These are phyloP conservation scores for Penicillium crustosum DNA, from an alignment of 2,329 filamentous ascomycete species.

Conservation along the genomic window DNA sequence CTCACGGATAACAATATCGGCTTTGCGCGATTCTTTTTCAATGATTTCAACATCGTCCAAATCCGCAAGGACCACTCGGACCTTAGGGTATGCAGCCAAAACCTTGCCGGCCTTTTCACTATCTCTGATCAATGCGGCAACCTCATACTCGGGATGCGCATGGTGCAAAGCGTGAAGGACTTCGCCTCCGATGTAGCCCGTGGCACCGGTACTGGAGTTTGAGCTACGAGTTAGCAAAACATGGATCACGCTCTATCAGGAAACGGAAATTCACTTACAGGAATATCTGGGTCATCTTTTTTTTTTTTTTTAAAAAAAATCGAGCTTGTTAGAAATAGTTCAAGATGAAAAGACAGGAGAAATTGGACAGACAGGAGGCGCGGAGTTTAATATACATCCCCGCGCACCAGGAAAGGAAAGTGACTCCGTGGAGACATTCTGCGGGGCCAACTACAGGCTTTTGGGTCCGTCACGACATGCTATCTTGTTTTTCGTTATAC, in stretches of 20 bases:
- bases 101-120: conserved; percentile 28
- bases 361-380: background rate
- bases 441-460: background rate
- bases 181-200: conserved; percentile 49
- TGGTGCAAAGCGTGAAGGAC: conserved; percentile 40
- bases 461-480: background rate
- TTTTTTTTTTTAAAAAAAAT: too few species aligned
- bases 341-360: background rate
- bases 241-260: background rate
- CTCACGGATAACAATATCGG: conserved; percentile 9
- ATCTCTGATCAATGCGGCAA: conserved; percentile 36
- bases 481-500: background rate
- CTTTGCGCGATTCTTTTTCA: conserved; percentile 6
- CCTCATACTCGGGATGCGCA: conserved; percentile 43
- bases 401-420: conserved; percentile 2
- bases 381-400: conserved; percentile 1
- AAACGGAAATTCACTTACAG: background rate
- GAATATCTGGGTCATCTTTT: conserved; percentile 2
- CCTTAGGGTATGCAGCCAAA: conserved; percentile 32
- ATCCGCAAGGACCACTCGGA: conserved; percentile 40
- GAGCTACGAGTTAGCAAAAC: background rate
- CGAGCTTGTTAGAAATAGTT: background rate
- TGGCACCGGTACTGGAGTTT: conserved; percentile 4
- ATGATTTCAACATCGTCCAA: conserved; percentile 34
- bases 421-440: conserved; percentile 1